Evolutionary conservation across 176 grass and related monocot species (phyloP).

Genomic region (Eragrostis curvula): DNA sequence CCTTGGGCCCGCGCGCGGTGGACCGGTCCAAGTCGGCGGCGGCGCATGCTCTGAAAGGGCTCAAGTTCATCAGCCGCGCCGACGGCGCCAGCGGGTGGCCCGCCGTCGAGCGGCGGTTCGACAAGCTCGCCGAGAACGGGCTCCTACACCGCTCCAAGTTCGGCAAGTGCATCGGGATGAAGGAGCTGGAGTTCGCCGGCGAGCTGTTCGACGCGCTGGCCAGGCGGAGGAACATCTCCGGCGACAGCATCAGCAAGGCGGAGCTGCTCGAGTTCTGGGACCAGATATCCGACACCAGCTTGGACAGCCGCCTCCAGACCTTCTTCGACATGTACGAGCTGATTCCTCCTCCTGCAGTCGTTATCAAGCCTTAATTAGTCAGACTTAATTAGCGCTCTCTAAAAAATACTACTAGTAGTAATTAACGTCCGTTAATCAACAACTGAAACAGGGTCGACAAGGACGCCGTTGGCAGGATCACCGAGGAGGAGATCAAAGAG

Average conservation of each 20-base stretch:
- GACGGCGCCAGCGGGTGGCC: conserved; percentile 57
- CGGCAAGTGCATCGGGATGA: conserved; percentile 95
- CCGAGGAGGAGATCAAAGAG: conserved; percentile 83
- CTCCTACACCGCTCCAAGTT: conserved; percentile 76
- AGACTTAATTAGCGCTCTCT: too few relatives aligned
- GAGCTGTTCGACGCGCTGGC: conserved; percentile 87
- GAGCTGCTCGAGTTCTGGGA: conserved; percentile 95
- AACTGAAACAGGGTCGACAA: not conserved
- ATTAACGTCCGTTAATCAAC: conserved; percentile 17
- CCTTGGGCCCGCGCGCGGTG: conserved; percentile 37
- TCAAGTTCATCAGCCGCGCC: conserved; percentile 82
- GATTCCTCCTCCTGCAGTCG: too few relatives aligned
- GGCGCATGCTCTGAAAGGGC: conserved; percentile 84
- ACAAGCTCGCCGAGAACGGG: conserved; percentile 65
- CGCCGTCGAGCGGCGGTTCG: conserved; percentile 73
- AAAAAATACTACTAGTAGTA: too few relatives aligned
- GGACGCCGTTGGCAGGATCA: conserved; percentile 82
- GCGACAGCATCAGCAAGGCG: conserved; percentile 75
- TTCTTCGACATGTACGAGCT: conserved; percentile 95
- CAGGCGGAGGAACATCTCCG: conserved; percentile 67
- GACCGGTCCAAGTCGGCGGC: conserved; percentile 75
- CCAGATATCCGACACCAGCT: conserved; percentile 88
- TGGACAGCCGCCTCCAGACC: conserved; percentile 89
- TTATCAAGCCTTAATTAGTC: too few relatives aligned
- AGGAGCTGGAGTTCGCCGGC: conserved; percentile 72